These are phyloP conservation scores for Candolleomyces efflorescens DNA, from an alignment of 768 basidiomycete species.

Conservation along the genomic window DNA sequence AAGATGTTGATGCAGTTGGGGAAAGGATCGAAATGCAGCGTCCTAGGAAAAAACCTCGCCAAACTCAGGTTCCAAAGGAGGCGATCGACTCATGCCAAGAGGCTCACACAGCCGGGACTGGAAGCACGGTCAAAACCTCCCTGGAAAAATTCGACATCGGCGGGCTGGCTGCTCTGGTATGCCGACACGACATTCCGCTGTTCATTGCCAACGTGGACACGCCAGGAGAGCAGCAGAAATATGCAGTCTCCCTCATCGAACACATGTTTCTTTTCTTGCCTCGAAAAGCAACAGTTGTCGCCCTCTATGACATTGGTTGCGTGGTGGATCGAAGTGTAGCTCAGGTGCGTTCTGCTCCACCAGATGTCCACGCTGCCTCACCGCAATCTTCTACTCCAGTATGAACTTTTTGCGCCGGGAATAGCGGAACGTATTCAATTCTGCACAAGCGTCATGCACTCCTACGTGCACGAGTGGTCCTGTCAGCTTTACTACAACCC, in stretches of 20 bases:
- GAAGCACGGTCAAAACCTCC: constrained; percentile 3
- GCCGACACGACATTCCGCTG: constrained; percentile 28
- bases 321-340: constrained; percentile 23
- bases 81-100: constrained; percentile 4
- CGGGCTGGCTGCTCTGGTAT: constrained; percentile 32
- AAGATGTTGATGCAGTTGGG: constrained; percentile 1
- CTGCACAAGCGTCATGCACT: constrained; percentile 34
- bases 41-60: neutral
- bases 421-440: constrained; percentile 21
- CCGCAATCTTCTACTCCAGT: constrained; percentile 14
- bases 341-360: constrained; percentile 18
- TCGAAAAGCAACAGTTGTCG: constrained; percentile 16
- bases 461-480: constrained; percentile 30
- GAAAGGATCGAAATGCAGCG: neutral
- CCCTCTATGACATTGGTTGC: constrained; percentile 32
- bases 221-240: constrained; percentile 21
- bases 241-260: constrained; percentile 24
- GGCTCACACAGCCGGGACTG: neutral
- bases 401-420: constrained; percentile 19
- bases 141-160: constrained; percentile 1
- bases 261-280: constrained; percentile 23
- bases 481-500: constrained; percentile 32
- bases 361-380: neutral
- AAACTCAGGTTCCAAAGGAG: neutral
- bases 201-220: constrained; percentile 34